Percentiles rank a stretch among this genome's conserved stretches.
Conservation (phyloP, 2,329 filamentous ascomycete genomes). For the Fusarium anguioides region DNA sequence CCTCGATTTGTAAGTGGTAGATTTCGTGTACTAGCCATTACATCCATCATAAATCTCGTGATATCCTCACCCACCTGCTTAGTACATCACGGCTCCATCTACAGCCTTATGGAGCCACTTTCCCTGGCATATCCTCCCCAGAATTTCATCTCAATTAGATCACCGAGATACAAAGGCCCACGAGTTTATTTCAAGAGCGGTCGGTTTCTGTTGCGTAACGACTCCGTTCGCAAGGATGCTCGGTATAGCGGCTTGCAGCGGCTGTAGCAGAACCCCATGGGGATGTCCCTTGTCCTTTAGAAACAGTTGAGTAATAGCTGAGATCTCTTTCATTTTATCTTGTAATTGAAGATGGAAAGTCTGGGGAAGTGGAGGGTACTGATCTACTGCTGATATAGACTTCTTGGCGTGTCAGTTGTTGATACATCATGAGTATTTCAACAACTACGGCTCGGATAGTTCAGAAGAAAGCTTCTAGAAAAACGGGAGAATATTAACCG, state of each 20-base stretch:
- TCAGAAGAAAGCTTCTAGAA: conserved; percentile 16
- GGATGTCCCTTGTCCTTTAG: conserved; percentile 16
- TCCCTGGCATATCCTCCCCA: conserved; percentile 10
- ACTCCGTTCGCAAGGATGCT: not conserved
- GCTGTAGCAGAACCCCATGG: conserved; percentile 28
- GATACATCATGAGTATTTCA: not conserved
- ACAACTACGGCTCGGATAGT: not conserved
- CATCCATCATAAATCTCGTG: not conserved
- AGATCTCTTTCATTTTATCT: conserved; percentile 15
- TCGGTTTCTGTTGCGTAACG: not conserved
- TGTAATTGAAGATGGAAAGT: conserved; percentile 26
- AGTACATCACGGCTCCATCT: conserved; percentile 8
- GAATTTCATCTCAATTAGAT: not conserved
- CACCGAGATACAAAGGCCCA: conserved; percentile 13
- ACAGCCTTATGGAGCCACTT: conserved; percentile 14
- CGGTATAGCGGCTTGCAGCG: conserved; percentile 28
- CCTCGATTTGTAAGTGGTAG: not conserved
- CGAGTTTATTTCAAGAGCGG: conserved; percentile 13
- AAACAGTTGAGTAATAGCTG: conserved; percentile 36
- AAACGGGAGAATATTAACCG: not conserved
- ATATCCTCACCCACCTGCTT: not conserved
- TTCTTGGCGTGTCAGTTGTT: not conserved
- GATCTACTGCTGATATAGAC: not conserved
- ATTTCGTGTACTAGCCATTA: not conserved
- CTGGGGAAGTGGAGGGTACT: conserved; percentile 32